These are phyloP conservation scores for Colletotrichum chrysophilum DNA, from an alignment of 2,329 filamentous ascomycete species.

Conservation along the genomic window DNA sequence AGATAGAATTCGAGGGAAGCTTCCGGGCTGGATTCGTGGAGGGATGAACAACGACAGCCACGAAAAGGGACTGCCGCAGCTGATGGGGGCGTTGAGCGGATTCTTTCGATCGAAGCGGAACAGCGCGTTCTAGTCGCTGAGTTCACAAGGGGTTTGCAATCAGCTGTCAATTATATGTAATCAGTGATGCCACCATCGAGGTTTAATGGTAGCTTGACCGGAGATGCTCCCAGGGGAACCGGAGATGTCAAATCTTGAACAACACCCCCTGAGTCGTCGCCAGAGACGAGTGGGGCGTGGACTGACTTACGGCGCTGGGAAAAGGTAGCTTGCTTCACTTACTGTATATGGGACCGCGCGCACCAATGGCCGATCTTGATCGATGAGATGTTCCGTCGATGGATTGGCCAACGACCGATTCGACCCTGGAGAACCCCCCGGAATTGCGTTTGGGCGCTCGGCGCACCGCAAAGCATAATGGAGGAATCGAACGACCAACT, in stretches of 20 bases:
- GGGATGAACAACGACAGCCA: constrained; percentile 63
- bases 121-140: constrained; percentile 26
- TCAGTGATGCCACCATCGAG: neutral
- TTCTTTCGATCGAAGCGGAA: constrained; percentile 63
- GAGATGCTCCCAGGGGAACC: neutral
- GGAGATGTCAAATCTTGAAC: neutral
- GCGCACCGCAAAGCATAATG: neutral
- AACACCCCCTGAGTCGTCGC: neutral
- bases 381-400: neutral
- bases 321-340: neutral
- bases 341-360: neutral
- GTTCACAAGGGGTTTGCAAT: neutral
- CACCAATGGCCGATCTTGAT: neutral
- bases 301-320: neutral
- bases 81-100: constrained; percentile 61
- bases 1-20: constrained; percentile 74
- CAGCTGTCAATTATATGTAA: too few relatives aligned
- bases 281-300: neutral
- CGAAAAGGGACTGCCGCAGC: constrained; percentile 55
- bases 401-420: neutral
- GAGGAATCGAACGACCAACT: neutral
- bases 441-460: neutral
- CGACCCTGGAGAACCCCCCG: neutral
- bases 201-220: neutral
- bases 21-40: constrained; percentile 87